Base-by-base conservation (phyloP, 225 moss, liverwort and hornwort species). In the Asterella californica region DNA sequence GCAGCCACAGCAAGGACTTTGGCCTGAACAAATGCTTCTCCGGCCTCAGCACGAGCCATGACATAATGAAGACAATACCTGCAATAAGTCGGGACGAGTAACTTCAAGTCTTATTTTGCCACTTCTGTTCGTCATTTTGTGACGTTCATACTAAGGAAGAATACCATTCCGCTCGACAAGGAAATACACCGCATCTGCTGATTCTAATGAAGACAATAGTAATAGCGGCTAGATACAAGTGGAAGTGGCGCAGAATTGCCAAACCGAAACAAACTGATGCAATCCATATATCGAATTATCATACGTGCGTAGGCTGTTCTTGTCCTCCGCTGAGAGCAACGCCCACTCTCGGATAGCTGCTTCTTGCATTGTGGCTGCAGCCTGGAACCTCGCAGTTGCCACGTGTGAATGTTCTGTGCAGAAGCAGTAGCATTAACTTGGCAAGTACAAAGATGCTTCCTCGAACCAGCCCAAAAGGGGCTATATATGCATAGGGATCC, bases 41-140 rank as follows among this genome's bases (percentile, higher is more conserved):
- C 74, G 69, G 91, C 92, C 81, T 95, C 95, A n/a, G 95, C 90
- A 81, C 95, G 88, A 78, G 95, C 93, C 88, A 99, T 99, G 53
- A 93, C 99, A 88, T 99, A 99, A 77, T 91, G 99, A 68, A 99
- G 89, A 88, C 99, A 99, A 79, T 99, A 99, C 81, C 97, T 97
- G 90, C 37, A 59, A 62, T 12, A 22, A n/a, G 71, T 48, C 10
- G 10, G n/a, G 25, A 48, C 74, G 19, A 32, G 9, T 7, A 67
- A 18, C 67, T 17, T 17, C n/a, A 37, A 36, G 7, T 21, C 15
- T 7, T 30, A 4, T 67, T 17, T 67, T 19, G 67, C 36, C 34
- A 5, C 5, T 17, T 52, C 15, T 21, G 34, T 34, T 36, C 34
- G 0, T 36, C 34, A 17, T 36, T 30, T 7, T 34, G 57, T 57